phyloP scores from a whole-genome alignment of 345 rosid species.

The Citrus cavaleriei region DNA sequence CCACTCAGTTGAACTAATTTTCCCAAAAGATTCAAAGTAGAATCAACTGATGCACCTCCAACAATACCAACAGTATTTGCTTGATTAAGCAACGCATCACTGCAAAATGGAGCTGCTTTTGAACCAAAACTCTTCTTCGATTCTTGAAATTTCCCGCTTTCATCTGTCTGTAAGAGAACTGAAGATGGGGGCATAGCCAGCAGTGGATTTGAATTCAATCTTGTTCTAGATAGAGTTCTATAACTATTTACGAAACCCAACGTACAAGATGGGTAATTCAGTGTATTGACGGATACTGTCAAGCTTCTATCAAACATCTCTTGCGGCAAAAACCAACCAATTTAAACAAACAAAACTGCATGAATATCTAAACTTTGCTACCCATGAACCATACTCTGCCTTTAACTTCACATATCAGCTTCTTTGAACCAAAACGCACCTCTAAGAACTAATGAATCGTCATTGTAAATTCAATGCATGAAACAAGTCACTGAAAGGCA shows the following conservation, averaged over 20 bases:
- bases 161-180: slow-evolving; percentile 47
- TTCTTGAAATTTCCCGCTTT: slow-evolving; percentile 44
- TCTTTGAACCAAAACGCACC: background rate
- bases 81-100: slow-evolving; percentile 41
- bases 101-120: slow-evolving; percentile 18
- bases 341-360: slow-evolving; percentile 9
- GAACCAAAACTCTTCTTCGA: slow-evolving; percentile 37
- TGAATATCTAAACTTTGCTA: slow-evolving; percentile 14
- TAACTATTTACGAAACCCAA: slow-evolving; percentile 25
- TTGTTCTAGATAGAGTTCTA: slow-evolving; percentile 24
- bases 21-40: slow-evolving; percentile 49
- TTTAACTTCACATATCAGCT: slow-evolving; percentile 1
- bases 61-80: slow-evolving; percentile 66
- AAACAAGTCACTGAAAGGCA: background rate
- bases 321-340: slow-evolving; percentile 11
- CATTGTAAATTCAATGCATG: background rate
- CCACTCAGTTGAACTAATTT: slow-evolving; percentile 57
- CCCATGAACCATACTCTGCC: slow-evolving; percentile 1
- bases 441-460: background rate
- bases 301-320: slow-evolving; percentile 49
- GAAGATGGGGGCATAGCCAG: slow-evolving; percentile 53
- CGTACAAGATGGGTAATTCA: slow-evolving; percentile 35
- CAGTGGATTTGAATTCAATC: slow-evolving; percentile 34
- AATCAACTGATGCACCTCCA: slow-evolving; percentile 58
- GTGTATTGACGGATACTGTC: slow-evolving; percentile 39